These are phyloP conservation scores for Diversispora eburnea DNA, from an alignment of 192 early-diverging fungal genomes.

Conservation along the genomic window DNA sequence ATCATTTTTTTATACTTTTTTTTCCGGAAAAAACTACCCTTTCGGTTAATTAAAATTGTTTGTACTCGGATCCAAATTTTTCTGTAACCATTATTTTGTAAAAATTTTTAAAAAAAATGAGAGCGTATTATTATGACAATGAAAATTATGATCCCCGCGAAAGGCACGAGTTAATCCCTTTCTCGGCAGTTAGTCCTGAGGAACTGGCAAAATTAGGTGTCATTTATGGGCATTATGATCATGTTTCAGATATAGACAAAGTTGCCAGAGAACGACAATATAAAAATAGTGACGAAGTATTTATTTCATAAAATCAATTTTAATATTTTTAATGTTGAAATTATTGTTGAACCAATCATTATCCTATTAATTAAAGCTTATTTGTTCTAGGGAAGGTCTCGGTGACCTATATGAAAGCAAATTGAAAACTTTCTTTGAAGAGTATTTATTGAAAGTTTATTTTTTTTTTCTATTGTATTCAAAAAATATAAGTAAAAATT, in stretches of 20 bases:
- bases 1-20: no score
- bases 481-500: constrained; percentile 9
- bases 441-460: constrained; percentile 45
- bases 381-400: constrained; percentile 73
- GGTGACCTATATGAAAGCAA: constrained; percentile 87
- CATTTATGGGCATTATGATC: constrained; percentile 60
- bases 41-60: no score
- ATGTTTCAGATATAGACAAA: constrained; percentile 57
- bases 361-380: constrained; percentile 56
- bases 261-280: constrained; percentile 76
- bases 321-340: background rate
- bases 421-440: constrained; percentile 88
- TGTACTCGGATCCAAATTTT: no score
- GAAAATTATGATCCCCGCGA: constrained; percentile 66
- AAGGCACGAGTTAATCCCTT: constrained; percentile 71
- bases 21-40: no score
- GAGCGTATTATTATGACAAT: constrained; percentile 70
- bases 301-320: background rate
- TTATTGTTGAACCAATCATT: background rate
- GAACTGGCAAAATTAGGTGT: constrained; percentile 73
- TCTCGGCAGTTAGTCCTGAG: constrained; percentile 57
- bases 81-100: no score
- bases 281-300: constrained; percentile 86
- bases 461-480: background rate
- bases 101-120: constrained; percentile 47